phyloP scores from a whole-genome alignment of 2,329 filamentous ascomycete genomes.

The Xylariaceae sp. region DNA sequence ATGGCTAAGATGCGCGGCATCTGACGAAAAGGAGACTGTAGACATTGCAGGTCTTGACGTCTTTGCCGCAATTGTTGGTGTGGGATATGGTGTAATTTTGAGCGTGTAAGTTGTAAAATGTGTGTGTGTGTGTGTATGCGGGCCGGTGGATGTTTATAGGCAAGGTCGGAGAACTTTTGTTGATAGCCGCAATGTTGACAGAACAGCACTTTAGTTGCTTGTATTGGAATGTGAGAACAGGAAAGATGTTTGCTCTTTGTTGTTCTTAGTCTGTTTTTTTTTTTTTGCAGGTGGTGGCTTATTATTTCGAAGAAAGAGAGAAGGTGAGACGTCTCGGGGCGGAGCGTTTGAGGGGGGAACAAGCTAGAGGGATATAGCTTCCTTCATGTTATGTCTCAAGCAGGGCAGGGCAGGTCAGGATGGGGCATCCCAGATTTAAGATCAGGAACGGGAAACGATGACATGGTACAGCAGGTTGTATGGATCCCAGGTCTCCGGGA shows the following conservation, averaged over 20 bases:
- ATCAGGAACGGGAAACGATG: conserved; percentile 15
- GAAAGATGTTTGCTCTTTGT: too few species aligned
- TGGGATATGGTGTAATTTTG: background rate
- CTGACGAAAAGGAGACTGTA: conserved; percentile 30
- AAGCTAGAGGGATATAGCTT: background rate
- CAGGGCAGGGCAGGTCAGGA: conserved; percentile 9
- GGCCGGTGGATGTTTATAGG: background rate
- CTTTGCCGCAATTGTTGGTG: background rate
- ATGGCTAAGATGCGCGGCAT: conserved; percentile 24
- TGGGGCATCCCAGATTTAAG: conserved; percentile 17
- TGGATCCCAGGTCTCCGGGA: conserved; percentile 17
- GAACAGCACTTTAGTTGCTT: too few species aligned
- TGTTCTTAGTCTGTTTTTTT: conserved; percentile 7
- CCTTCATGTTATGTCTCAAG: conserved; percentile 4
- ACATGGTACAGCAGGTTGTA: conserved; percentile 1
- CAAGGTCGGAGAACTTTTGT: background rate
- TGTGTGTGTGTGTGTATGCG: background rate
- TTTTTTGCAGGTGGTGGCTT: conserved; percentile 2
- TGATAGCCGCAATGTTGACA: too few species aligned
- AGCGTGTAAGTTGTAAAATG: background rate
- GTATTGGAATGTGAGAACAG: too few species aligned
- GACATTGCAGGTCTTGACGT: conserved; percentile 29
- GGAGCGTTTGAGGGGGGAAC: conserved; percentile 2
- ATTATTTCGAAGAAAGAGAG: background rate
- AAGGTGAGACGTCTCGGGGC: conserved; percentile 2